These are phyloP conservation scores for Plantago ovata DNA, from an alignment of 257 asterid species.

Conservation along the genomic window DNA sequence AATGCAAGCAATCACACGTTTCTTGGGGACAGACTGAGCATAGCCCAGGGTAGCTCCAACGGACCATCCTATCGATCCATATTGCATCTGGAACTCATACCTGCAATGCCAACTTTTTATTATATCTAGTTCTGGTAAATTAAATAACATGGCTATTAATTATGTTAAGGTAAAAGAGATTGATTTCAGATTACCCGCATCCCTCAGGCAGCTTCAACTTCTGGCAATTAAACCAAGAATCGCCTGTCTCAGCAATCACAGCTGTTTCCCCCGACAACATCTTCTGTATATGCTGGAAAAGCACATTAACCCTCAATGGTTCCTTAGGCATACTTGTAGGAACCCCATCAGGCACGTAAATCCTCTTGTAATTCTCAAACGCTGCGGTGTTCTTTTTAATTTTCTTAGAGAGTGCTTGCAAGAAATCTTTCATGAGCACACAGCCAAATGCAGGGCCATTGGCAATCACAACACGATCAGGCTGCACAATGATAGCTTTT, in stretches of 20 bases:
- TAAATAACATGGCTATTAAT: not conserved
- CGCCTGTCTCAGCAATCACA: conserved; percentile 55
- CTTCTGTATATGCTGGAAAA: too few relatives aligned
- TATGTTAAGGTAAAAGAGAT: too few relatives aligned
- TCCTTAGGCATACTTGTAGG: conserved; percentile 30
- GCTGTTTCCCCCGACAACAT: conserved; percentile 42
- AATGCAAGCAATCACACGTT: too few relatives aligned
- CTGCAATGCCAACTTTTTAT: too few relatives aligned
- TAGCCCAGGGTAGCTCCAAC: too few relatives aligned
- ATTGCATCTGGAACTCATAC: too few relatives aligned
- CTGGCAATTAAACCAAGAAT: conserved; percentile 58
- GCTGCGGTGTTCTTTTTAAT: conserved; percentile 42
- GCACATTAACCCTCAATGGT: conserved; percentile 50
- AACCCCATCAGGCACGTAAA: conserved; percentile 47
- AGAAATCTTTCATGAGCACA: conserved; percentile 47
- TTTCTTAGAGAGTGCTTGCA: conserved; percentile 35
- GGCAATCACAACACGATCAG: conserved; percentile 45
- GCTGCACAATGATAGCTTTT: conserved; percentile 41
- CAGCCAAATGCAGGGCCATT: conserved; percentile 51
- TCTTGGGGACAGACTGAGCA: too few relatives aligned
- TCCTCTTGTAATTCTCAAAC: conserved; percentile 42
- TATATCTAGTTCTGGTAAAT: too few relatives aligned
- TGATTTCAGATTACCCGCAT: conserved; percentile 52
- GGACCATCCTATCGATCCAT: too few relatives aligned
- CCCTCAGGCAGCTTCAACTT: conserved; percentile 44